Evolutionary conservation across 2,329 filamentous ascomycete genomes (phyloP), one percentile per base, ranked within the genome.

Genomic region (Ophiosphaerella herpotricha): DNA sequence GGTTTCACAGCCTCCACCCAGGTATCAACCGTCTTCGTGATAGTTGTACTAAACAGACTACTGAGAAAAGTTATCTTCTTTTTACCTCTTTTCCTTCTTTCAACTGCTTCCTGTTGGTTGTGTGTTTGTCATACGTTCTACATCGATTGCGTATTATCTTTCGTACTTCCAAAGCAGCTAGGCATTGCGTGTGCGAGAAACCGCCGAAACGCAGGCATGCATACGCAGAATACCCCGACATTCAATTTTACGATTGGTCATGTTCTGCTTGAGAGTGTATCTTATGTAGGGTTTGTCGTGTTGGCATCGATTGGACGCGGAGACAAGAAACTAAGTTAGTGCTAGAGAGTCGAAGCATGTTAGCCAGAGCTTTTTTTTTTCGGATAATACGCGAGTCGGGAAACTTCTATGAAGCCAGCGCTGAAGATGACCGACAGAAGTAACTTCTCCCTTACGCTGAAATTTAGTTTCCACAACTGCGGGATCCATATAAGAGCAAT

Each of bases 321-420:
- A 21, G 23, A 23, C 24, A 41, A 31, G 39, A 33, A 16, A 41
- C 39, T 13, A 41, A 11, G 24, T 33, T 41, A n/a, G 24, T 41
- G n/a, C 39, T 41, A 32, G 0, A 63, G 72, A 5, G 67, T 79
- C 6, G 77, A 76, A 4, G 68, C 77, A 34, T 79, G 77, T 43
- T 61, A 18, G 16, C 16, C 16, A 18, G 16, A 18, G 16, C 16
- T 18, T 18, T 18, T 3, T 18, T 18, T 3, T 3, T 18, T 18
- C 16, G 3, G 16, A 18, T 18, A 18, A 18, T 3, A 18, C 3
- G 16, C 16, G 16, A 18, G 16, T 18, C 16, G 3, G 16, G 16
- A 18, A 18, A 18, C 16, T 18, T 3, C 2, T 3, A 18, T 18
- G 16, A 18, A 18, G 3, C 16, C 16, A 18, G 16, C 16, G 16